A percentile compares a stretch with the other conserved stretches of the same genome.
phyloP scores from a whole-genome alignment of 306 rosid genomes.

The Prunus davidiana region DNA sequence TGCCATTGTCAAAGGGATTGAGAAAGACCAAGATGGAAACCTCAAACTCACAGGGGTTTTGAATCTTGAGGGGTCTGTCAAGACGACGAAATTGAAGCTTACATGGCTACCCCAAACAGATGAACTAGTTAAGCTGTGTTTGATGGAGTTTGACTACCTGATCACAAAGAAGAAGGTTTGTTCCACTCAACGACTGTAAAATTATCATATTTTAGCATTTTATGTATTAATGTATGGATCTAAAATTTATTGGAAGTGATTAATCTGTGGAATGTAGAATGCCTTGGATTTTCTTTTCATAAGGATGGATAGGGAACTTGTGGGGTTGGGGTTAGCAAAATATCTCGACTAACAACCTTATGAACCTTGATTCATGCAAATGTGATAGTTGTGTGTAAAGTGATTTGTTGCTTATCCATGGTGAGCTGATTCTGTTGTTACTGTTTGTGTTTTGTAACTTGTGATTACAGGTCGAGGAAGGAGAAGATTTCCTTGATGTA shows the following conservation, averaged over 20 bases:
- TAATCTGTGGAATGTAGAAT: neutral
- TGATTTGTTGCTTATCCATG: neutral
- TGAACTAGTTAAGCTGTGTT: constrained; percentile 67
- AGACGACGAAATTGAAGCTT: constrained; percentile 82
- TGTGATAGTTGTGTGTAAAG: neutral
- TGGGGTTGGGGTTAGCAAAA: neutral
- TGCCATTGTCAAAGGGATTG: constrained; percentile 68
- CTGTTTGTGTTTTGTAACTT: neutral
- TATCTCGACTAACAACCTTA: neutral
- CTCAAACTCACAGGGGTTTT: constrained; percentile 70
- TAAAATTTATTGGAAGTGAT: neutral
- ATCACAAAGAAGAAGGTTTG: constrained; percentile 95
- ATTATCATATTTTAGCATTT: neutral
- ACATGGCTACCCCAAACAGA: constrained; percentile 85
- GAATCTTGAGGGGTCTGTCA: constrained; percentile 92
- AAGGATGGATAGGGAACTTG: neutral
- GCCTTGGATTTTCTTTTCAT: neutral
- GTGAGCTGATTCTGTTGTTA: neutral
- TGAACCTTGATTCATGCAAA: neutral
- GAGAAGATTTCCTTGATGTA: constrained; percentile 73
- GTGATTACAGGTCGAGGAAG: constrained; percentile 82
- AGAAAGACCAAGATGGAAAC: constrained; percentile 66
- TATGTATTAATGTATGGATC: neutral
- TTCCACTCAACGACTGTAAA: neutral
- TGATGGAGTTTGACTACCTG: constrained; percentile 80